A percentile compares a stretch with the other conserved stretches of the same genome.
These are phyloP conservation scores for Larix sibirica DNA, from an alignment of 83 land plant genomes.

Conservation along the genomic window DNA sequence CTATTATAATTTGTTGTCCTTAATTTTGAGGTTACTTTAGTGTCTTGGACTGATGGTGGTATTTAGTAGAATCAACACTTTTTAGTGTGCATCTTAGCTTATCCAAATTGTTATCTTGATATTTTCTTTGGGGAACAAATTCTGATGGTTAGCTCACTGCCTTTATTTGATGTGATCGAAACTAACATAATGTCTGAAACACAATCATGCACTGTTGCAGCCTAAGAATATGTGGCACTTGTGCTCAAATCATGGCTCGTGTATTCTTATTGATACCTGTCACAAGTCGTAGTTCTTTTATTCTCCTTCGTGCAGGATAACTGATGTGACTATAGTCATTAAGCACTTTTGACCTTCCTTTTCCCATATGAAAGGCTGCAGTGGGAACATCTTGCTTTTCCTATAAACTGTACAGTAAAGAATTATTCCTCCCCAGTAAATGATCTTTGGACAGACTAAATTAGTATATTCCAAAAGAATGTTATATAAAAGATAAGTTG, in stretches of 20 bases:
- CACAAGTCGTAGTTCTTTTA: too few species aligned
- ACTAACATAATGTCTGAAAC: too few species aligned
- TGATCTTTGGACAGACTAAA: too few species aligned
- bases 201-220: not conserved
- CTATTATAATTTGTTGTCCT: not conserved
- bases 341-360: too few species aligned
- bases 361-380: too few species aligned
- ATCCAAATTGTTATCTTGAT: not conserved
- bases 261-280: not conserved
- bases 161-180: not conserved
- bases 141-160: not conserved
- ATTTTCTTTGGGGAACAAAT: not conserved
- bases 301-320: too few species aligned
- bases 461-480: too few species aligned
- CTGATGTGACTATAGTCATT: too few species aligned
- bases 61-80: not conserved
- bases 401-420: too few species aligned
- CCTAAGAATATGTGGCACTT: not conserved
- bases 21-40: not conserved
- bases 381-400: too few species aligned
- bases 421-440: too few species aligned
- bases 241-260: not conserved
- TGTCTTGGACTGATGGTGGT: not conserved
- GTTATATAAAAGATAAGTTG: too few species aligned
- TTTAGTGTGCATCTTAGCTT: not conserved